Evolutionary conservation across 2,329 filamentous ascomycete genomes (phyloP), one percentile per base, ranked within the genome.

Genomic region (Apiospora malaysiana): DNA sequence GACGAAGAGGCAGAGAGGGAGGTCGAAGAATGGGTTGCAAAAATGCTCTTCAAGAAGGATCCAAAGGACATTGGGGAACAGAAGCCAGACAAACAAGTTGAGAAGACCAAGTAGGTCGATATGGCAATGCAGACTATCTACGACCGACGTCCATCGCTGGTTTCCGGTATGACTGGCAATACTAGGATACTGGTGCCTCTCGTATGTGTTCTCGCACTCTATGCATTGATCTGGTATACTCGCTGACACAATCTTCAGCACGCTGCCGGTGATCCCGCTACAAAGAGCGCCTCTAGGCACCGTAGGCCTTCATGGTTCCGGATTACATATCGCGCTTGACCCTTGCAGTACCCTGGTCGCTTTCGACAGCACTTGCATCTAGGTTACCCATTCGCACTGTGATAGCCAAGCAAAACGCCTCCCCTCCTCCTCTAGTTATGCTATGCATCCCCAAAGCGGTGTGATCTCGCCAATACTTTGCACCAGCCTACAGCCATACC

Each of bases 11-110:
- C 88, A 71, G 88, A 92, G 83, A 82, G 84, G 75, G 86, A 91
- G 77, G 82, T 92, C 72, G 88, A 91, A 78, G 85, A 89, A 82
- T 87, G 90, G 87, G 81, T 91, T 81, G 83, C 87, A 74, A 82
- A 88, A 78, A 85, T 94, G 73, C 85, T 88, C 70, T 89, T 88
- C 73, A 88, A 87, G 73, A 86, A 87, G 71, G 79, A 84, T 75
- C 84, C 79, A 70, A 74, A 77, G 72, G 72, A 74, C 51, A 75
- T 77, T 71, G 72, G 73, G 67, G 70, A 70, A 40, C 59, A 46
- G 65, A 59, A 21, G 56, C 56, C 71, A 27, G 72, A 71, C 43
- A 71, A 68, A 68, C 70, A 68, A 37, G 45, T 18, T 21, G 67
- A 56, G n/a, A 71, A 71, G 66, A 70, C 27, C 45, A 68, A 68